Percentiles rank a stretch among this genome's conserved stretches.
These are phyloP conservation scores for Vaccinium corymbosum DNA, from an alignment of 148 eudicot species.

Conservation along the genomic window DNA sequence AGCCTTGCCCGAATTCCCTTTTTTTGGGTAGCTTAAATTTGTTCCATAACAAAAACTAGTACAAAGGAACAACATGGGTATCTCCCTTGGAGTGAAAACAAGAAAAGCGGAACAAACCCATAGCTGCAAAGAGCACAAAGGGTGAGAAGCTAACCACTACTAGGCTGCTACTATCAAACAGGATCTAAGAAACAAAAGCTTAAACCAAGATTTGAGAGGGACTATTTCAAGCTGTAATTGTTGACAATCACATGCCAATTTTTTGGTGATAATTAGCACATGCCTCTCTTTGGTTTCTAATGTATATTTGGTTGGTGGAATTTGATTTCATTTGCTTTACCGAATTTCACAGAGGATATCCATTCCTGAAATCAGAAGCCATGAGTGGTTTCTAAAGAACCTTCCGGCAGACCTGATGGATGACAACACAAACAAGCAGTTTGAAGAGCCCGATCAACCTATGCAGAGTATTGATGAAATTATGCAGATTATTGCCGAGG, in stretches of 20 bases:
- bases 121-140: too few species aligned
- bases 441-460: slow-evolving; percentile 88
- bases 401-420: slow-evolving; percentile 87
- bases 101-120: not conserved
- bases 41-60: not conserved
- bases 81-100: not conserved
- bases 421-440: slow-evolving; percentile 61
- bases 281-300: not conserved
- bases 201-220: not conserved
- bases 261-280: not conserved
- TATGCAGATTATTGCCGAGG: slow-evolving; percentile 93
- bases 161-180: not conserved
- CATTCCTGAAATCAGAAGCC: slow-evolving; percentile 73
- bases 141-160: not conserved
- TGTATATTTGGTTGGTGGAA: not conserved
- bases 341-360: slow-evolving; percentile 62
- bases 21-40: not conserved
- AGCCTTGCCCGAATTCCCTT: not conserved
- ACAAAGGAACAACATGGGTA: not conserved
- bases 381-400: slow-evolving; percentile 77
- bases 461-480: slow-evolving; percentile 77
- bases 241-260: not conserved
- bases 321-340: not conserved
- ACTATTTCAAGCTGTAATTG: not conserved
- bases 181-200: not conserved